phyloP scores from a whole-genome alignment of 345 rosid genomes.

The Trapa bicornis region DNA sequence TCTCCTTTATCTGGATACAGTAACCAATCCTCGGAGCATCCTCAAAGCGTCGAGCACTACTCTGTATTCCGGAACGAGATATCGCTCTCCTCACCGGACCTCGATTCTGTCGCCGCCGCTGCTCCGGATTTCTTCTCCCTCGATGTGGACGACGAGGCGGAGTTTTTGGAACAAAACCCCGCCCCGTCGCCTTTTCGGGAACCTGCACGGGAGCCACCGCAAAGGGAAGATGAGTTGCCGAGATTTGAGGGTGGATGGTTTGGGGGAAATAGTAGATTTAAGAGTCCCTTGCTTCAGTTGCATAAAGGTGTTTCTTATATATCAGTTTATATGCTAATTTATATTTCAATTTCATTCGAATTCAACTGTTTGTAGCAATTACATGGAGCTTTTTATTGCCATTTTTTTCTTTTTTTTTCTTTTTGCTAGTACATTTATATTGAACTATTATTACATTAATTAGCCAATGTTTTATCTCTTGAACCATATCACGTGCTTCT shows the following conservation, averaged over 20 bases:
- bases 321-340: not conserved
- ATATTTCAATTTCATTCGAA: not conserved
- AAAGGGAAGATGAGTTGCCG: not conserved
- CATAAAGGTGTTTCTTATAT: conserved; percentile 53
- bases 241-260: conserved; percentile 64
- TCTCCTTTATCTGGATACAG: conserved; percentile 12
- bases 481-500: too few species aligned
- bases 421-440: not conserved
- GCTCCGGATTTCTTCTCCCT: conserved; percentile 68
- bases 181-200: conserved; percentile 14
- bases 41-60: conserved; percentile 26
- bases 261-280: conserved; percentile 45
- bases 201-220: conserved; percentile 26
- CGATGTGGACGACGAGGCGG: conserved; percentile 25
- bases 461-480: not conserved
- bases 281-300: conserved; percentile 82
- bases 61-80: conserved; percentile 69
- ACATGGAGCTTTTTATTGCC: not conserved
- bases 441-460: not conserved
- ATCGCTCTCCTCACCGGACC: conserved; percentile 22
- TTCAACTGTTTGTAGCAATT: not conserved
- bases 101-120: conserved; percentile 12
- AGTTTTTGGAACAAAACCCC: conserved; percentile 2
- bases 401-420: too few species aligned
- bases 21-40: conserved; percentile 8